phyloP scores from a whole-genome alignment of 805 yeast genomes.

The Metschnikowia continentalis region DNA sequence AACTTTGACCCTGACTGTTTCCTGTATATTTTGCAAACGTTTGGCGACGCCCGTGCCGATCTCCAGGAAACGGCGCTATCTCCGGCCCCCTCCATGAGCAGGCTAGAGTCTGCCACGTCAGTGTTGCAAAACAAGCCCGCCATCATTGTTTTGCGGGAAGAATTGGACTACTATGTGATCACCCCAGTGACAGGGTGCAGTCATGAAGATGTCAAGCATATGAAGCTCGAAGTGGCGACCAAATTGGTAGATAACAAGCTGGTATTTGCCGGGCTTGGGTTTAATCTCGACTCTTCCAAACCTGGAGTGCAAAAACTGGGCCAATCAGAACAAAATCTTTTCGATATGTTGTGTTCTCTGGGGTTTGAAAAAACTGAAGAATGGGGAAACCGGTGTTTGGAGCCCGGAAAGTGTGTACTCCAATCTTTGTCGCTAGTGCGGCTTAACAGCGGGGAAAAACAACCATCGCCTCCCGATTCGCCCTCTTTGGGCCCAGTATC shows the following conservation, averaged over 20 bases:
- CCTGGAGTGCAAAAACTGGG: conserved; percentile 52
- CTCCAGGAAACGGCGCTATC: conserved; percentile 30
- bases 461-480: conserved; percentile 38
- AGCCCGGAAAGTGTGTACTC: conserved; percentile 82
- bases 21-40: conserved; percentile 71
- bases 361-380: conserved; percentile 64
- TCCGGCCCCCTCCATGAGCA: conserved; percentile 28
- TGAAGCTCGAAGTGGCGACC: conserved; percentile 74
- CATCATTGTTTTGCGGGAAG: conserved; percentile 88
- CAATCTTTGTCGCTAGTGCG: conserved; percentile 75
- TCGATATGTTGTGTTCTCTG: conserved; percentile 90
- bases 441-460: conserved; percentile 35
- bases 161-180: conserved; percentile 86
- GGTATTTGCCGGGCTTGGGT: conserved; percentile 81
- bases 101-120: conserved; percentile 44
- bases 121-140: conserved; percentile 80
- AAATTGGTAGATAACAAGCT: conserved; percentile 50
- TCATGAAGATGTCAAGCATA: conserved; percentile 55
- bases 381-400: conserved; percentile 91
- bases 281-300: conserved; percentile 27
- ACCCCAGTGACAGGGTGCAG: conserved; percentile 62
- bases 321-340: conserved; percentile 90
- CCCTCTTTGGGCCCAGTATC: conserved; percentile 42
- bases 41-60: conserved; percentile 65
- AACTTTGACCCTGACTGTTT: conserved; percentile 86